These are phyloP conservation scores for Cyberlindnera maclurae DNA, from an alignment of 805 yeast species.

Conservation along the genomic window DNA sequence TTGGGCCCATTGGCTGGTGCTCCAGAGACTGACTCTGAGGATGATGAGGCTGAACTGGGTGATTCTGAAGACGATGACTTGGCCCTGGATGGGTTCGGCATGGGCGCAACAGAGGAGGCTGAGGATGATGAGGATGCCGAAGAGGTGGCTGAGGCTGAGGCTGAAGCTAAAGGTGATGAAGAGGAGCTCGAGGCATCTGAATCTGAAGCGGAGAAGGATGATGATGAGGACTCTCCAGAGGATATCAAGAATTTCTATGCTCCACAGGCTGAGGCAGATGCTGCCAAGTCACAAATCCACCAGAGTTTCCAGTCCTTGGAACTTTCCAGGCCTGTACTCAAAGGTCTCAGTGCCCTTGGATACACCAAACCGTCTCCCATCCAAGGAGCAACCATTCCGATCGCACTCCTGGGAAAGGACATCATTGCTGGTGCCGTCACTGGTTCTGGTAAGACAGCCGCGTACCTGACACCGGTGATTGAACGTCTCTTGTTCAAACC, in stretches of 20 bases:
- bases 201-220: constrained; percentile 27
- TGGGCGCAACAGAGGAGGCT: constrained; percentile 25
- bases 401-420: constrained; percentile 90
- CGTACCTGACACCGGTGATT: constrained; percentile 91
- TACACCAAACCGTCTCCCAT: constrained; percentile 89
- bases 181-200: constrained; percentile 22
- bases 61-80: constrained; percentile 34
- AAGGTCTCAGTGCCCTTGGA: constrained; percentile 74
- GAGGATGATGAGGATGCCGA: constrained; percentile 30
- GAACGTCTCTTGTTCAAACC: constrained; percentile 91
- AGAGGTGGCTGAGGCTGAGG: constrained; percentile 25
- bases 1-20: constrained; percentile 46
- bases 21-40: constrained; percentile 37
- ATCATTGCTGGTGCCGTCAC: constrained; percentile 99
- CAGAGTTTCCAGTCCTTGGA: constrained; percentile 68
- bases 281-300: constrained; percentile 46
- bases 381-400: constrained; percentile 89
- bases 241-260: constrained; percentile 79
- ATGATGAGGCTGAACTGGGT: constrained; percentile 26
- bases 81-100: constrained; percentile 41
- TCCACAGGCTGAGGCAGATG: constrained; percentile 43
- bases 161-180: constrained; percentile 23
- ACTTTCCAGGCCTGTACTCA: constrained; percentile 83
- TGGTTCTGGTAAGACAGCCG: constrained; percentile 99
- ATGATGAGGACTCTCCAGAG: constrained; percentile 64